These are phyloP conservation scores for Colletotrichum sp. DNA, from an alignment of 2,329 filamentous ascomycete species.

Conservation along the genomic window DNA sequence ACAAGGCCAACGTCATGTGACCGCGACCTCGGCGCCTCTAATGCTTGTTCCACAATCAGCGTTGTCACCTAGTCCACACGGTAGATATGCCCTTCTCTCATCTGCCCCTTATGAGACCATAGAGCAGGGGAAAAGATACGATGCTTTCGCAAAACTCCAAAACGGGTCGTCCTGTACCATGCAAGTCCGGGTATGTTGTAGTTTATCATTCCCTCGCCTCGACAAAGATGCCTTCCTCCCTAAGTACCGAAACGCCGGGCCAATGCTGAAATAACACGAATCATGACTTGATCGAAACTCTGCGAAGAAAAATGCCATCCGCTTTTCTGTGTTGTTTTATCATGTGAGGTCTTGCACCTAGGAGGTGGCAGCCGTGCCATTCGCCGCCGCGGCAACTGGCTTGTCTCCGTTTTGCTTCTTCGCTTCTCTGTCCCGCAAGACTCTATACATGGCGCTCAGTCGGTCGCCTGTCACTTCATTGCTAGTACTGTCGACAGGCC, in stretches of 20 bases:
- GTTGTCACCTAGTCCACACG: not conserved
- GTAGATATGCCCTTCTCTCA: not conserved
- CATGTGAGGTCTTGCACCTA: slow-evolving; percentile 5
- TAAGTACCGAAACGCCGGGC: slow-evolving; percentile 22
- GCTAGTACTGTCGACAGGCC: slow-evolving; percentile 50
- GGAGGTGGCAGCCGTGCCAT: slow-evolving; percentile 19
- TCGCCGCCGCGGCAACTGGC: slow-evolving; percentile 7
- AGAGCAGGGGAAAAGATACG: slow-evolving; percentile 6
- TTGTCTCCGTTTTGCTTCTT: slow-evolving; percentile 17
- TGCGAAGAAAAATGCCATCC: not conserved
- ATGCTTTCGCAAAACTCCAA: slow-evolving; percentile 22
- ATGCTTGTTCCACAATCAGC: not conserved
- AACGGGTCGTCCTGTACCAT: slow-evolving; percentile 22
- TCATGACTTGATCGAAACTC: slow-evolving; percentile 13
- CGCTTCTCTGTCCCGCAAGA: slow-evolving; percentile 38
- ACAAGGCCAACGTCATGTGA: slow-evolving; percentile 16
- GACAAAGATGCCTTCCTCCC: slow-evolving; percentile 14
- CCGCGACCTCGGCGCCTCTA: not conserved
- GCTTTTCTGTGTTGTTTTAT: slow-evolving; percentile 6
- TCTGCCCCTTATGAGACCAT: not conserved
- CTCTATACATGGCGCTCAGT: slow-evolving; percentile 49
- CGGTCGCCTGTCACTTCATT: slow-evolving; percentile 47
- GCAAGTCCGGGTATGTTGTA: slow-evolving; percentile 24
- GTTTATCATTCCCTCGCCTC: slow-evolving; percentile 23
- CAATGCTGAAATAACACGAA: slow-evolving; percentile 20